Evolutionary conservation across 306 rosid genomes (phyloP), one percentile per base, ranked within the genome.

Genomic region (Abrus pulchellus): DNA sequence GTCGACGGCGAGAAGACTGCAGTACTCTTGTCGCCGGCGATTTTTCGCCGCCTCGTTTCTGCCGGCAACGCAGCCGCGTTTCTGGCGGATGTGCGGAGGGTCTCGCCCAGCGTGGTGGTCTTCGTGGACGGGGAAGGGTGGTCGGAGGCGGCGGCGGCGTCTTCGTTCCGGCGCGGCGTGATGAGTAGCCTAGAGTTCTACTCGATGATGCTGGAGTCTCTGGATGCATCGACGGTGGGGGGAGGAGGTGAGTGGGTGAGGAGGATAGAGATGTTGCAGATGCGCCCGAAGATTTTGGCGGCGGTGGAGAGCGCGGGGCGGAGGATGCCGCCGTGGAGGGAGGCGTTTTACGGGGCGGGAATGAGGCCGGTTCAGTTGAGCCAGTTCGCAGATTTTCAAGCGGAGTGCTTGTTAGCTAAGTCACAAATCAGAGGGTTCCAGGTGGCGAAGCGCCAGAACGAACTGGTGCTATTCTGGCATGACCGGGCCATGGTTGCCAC

Each of bases 321-420:
- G 80, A 59, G 86, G 32, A 55, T 67, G 3, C 79, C 88, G 10
- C 78, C 87, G 28, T 89, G 95, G 94, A 79, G 87, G 86, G 97
- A 92, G 66, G 85, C 77, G 60, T 90, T 94, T 75, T 86, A 81
- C n/a, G 84, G 89, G 1, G 94, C 91, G 3, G 98, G 98, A 52
- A 85, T 94, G 97, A 83, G 90, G 86, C 87, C 93, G 3, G 93
- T 89, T 12, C 93, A 86, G 83, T 82, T 92, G n/a, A 94, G 98
- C 56, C 96, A 86, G 84, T 92, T 92, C 44, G 96, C 96, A 4
- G 96, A 90, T 63, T 90, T 89, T 79, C 98, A 94, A 82, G 98
- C 98, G 7, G 87, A 94, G 79, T 90, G 90, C 60, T 63, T 94
- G 86, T 74, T 94, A 82, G 92, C 88, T 0, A 88, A 88, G 84